These are phyloP conservation scores for Selaginella moellendorffii DNA, from an alignment of 75 land plant genomes.

Conservation along the genomic window DNA sequence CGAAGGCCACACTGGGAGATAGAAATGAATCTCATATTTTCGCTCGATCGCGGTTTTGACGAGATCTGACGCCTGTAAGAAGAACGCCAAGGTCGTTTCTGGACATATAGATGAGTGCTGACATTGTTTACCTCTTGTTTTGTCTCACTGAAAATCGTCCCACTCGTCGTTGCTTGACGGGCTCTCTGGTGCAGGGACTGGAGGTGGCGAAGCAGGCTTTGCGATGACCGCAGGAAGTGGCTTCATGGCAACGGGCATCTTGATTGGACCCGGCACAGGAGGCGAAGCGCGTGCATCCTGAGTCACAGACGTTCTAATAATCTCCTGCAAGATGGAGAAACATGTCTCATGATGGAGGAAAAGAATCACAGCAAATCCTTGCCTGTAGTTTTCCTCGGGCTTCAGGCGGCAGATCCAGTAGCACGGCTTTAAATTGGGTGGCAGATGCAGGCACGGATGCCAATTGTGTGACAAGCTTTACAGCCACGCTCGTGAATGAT, in stretches of 20 bases:
- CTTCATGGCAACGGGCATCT: not conserved
- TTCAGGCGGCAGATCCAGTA: conserved; percentile 47
- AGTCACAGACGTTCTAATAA: not conserved
- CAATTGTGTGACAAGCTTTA: conserved; percentile 80
- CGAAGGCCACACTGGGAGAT: no score
- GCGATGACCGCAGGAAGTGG: not conserved
- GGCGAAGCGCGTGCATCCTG: not conserved
- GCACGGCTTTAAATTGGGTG: conserved; percentile 41
- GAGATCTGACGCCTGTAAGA: no score
- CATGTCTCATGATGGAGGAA: not conserved
- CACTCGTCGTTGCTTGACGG: not conserved
- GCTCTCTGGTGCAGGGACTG: not conserved
- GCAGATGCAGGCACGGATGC: conserved; percentile 69
- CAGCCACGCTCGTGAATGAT: conserved; percentile 40
- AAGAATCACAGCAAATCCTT: not conserved
- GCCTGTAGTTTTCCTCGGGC: conserved; percentile 79
- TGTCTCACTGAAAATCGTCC: not conserved
- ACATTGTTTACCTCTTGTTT: not conserved
- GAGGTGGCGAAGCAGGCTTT: not conserved
- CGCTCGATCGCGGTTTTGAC: no score
- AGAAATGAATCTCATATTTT: no score
- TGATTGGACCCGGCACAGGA: not conserved
- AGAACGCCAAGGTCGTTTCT: no score
- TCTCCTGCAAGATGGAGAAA: not conserved
- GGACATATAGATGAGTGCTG: not conserved